Base-by-base conservation (phyloP, 164 flowering plant species). In the Chimonanthus praecox region DNA sequence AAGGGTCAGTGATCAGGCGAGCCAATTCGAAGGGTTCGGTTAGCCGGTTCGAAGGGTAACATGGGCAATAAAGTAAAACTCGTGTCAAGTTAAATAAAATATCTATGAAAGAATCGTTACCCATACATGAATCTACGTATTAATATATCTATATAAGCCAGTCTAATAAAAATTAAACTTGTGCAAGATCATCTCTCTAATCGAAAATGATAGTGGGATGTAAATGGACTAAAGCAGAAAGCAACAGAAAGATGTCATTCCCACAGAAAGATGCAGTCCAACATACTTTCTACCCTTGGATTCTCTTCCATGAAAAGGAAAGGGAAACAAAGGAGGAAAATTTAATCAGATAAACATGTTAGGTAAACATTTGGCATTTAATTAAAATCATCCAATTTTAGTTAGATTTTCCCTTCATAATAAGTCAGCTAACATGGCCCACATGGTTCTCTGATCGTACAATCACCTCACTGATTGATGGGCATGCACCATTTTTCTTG, bases 241-340 rank as follows among this genome's bases (percentile, higher is more conserved):
- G 16, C 11, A 2, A n/a, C 60, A 54, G 15, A n/a, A n/a, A 54
- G 16, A 54, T 10, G 60, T 13, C 13, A 54, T 10, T 54, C 60
- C 60, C 16, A 54, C 60, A 13, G 4, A 54, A n/a, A 10, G 4
- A 54, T 54, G 60, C 60, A 54, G 10, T 54, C 60, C 60, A 13
- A 54, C 60, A 54, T 3, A 54, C 60, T 13, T 6, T 54, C 16
- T 54, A n/a, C 60, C 68, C 54, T 68, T 0, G 70, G 70, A 68
- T 68, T 68, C 70, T 68, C 54, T 21, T 68, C 2, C 44, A 47
- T 48, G 70, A 68, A 68, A 68, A 68, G 13, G 58, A 47, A 63
- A 63, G 66, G n/a, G 13, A 15, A 68, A 16, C 13, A 15, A 13
- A 47, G 45, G 70, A 54, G 60, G 60, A 13, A 54, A 13, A 4